Evolutionary conservation across 352 stramenopile genomes (phyloP), one percentile per base, ranked within the genome.

Genomic region (Phytophthora fragariae): DNA sequence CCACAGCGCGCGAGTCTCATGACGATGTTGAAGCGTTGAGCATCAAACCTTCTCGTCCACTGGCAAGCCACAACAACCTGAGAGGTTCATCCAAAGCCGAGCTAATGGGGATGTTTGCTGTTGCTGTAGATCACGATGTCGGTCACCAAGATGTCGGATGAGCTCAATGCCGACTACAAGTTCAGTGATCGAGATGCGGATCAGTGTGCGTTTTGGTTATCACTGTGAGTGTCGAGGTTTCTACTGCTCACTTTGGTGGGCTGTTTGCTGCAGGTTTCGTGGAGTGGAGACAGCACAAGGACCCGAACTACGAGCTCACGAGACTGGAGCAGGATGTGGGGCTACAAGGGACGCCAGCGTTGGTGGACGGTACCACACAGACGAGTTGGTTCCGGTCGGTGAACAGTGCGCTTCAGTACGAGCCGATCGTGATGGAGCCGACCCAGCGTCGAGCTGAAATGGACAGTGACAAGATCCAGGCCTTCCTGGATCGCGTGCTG

Each of bases 311-410:
- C 47, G 89, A 96, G 53, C 81, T 96, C 35, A 90, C 84, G 50
- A 75, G 89, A 1, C 60, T 92, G 64, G 89, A 94, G 67, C 86
- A 94, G 67, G 87, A 96, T 69, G 75, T 94, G 11, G 89, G 87
- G 7, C 69, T 96, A 37, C 89, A 96, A 54, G 86, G 86, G 12
- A 90, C 90, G 31, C 82, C 84, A 0, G 75, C 88, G n/a, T 76
- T 93, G 44, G 83, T 91, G 31, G 88, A 94, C 67, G 76, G 75
- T 56, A 75, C 77, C 7, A 95, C 88, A 19, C 89, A 94, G 62
- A 96, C 89, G 46, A 93, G 83, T 27, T 96, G 87, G 89, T 96
- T 94, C 62, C 89, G 89, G 15, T 91, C 87, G 0, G 84, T 96
- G 24, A 94, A 96, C 65, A 94, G 84, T 55, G 84, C 86, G 24